Evolutionary conservation across 441 rosid genomes (phyloP), one percentile per base, ranked within the genome.

Genomic region (Gossypium schwendimanii): DNA sequence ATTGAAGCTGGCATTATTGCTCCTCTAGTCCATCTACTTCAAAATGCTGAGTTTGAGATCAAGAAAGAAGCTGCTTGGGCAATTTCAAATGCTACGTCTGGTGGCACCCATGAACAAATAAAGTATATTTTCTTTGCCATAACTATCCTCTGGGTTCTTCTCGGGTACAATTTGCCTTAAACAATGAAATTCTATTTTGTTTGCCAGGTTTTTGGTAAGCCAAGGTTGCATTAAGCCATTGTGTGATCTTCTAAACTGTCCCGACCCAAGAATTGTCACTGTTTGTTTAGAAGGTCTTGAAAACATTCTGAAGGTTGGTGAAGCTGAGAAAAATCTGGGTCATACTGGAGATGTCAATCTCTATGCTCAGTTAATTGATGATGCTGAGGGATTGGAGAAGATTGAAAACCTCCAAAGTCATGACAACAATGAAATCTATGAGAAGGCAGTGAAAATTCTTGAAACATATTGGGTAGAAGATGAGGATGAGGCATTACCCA

Each of bases 61-160:
- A 88, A 84, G 72, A 88, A 86, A 45, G 92, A 88, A 80, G 90
- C 92, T 60, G 87, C 83, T 44, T 88, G 89, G 92, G 92, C 87
- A 28, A 65, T 88, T 53, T 84, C 86, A 47, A 86, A 88, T 72
- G 84, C 87, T 26, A 86, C 85, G 63, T 84, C 88, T 72, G 88
- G 90, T 57, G 92, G 87, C 53, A 71, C 44, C 60, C 84, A 72
- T 71, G 88, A 84, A 20, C 90, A 88, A 55, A 82, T 86, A 69
- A 84, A 86, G 92, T 87, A 83, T 23, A 59, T 44, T 23, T 62
- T 76, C 69, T 24, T 63, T 74, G 69, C 70, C 28, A 14, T 11
- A 18, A 11, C 52, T 11, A 9, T 69, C 63, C 61, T 73, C 15
- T 6, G 61, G 36, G 31, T 39, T 61, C 21, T 8, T 52, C 28